Base-by-base conservation (phyloP, 768 basidiomycete genomes). In the Collybia sp. region DNA sequence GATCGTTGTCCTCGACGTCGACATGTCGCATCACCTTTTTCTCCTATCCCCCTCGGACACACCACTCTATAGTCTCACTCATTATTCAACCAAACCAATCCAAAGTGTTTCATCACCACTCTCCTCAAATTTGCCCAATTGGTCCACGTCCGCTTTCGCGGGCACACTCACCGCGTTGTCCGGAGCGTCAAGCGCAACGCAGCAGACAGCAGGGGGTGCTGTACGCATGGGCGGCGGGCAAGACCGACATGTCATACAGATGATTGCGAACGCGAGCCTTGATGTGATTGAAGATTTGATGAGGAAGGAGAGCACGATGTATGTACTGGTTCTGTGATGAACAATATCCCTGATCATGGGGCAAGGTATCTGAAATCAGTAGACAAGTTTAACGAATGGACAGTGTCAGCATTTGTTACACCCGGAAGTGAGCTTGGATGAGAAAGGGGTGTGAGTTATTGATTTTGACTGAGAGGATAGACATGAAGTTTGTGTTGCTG, bases 341-440 rank as follows among this genome's bases (percentile, higher is more conserved):
- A 35, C 46, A 33, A 42, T 40, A 39, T 45, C 47, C 35, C 52
- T 61, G 43, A 55, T 45, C 44, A 44, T 9, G 39, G 47, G 49
- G 16, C 61, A 13, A 98, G 96, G 88, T 97, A 97, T 65, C 74
- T 97, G 46, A 95, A 94, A 61, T 80, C 84, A 13, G 83, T 98
- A 48, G 96, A 99, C 75, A 91, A 87, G 70, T 96, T 97, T 69
- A 97, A 98, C 59, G 96, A 98, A 62, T 99, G 96, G 96, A 94
- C 83, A 2, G 84, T 98, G 15, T 98, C 96, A 12, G 93, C 90
- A 25, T 98, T 97, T 68, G 73, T 98, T 15, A 98, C 96, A 0
- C 85, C 94, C 1, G 90, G 88, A 50, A 96, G 95, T 98, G 67
- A 71, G 93, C 55, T 40, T n/a, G 46, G 16, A 5, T 19, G 25